Conservation (phyloP, 129 eudicot species). For the Ambrosia artemisiifolia region DNA sequence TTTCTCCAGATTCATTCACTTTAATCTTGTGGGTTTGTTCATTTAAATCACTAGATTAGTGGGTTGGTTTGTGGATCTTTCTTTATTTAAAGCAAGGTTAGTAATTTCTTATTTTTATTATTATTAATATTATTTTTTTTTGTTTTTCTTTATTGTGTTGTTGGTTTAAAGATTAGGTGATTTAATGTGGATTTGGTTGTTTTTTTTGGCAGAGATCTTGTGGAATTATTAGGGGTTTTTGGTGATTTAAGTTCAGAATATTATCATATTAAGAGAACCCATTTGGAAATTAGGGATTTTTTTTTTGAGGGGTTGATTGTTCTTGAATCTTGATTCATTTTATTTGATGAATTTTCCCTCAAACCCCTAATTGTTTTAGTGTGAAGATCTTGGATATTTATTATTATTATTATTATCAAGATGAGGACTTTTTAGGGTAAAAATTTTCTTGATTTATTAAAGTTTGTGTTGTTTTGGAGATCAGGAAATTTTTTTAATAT, state of each 20-base stretch:
- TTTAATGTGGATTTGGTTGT: constrained; percentile 40
- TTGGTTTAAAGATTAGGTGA: constrained; percentile 37
- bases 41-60: constrained; percentile 31
- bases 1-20: constrained; percentile 41
- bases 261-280: constrained; percentile 1
- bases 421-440: constrained; percentile 4
- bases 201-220: constrained; percentile 43
- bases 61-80: constrained; percentile 36
- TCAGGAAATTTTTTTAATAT: background rate
- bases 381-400: background rate
- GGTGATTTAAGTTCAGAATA: constrained; percentile 18
- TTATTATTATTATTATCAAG: background rate
- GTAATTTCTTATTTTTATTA: constrained; percentile 1
- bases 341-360: constrained; percentile 1
- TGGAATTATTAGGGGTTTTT: constrained; percentile 23
- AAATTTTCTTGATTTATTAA: constrained; percentile 8
- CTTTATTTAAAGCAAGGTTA: constrained; percentile 29
- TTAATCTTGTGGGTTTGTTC: constrained; percentile 40
- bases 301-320: constrained; percentile 15
- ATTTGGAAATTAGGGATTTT: background rate
- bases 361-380: background rate
- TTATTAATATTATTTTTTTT: background rate
- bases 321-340: constrained; percentile 12
- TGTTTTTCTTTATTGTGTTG: constrained; percentile 10
- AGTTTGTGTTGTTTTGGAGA: constrained; percentile 56